These are phyloP conservation scores for Leccinum rimulosum DNA, from an alignment of 768 basidiomycete genomes.

Conservation along the genomic window DNA sequence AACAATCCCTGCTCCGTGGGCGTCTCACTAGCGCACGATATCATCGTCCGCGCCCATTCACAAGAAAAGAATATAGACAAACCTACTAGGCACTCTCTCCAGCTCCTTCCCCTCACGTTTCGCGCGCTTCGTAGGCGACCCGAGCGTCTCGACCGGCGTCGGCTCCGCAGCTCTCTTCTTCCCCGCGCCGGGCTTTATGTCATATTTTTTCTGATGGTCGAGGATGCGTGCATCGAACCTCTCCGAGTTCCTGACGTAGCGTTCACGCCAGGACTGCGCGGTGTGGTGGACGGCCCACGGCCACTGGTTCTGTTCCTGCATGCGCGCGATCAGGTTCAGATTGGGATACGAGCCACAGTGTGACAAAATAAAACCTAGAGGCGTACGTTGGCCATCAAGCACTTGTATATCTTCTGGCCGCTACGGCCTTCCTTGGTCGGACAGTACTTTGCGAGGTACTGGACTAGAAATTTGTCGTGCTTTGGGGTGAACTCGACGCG, in stretches of 20 bases:
- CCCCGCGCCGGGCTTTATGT: neutral
- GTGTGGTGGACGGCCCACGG: conserved; percentile 51
- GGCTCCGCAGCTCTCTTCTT: conserved; percentile 4
- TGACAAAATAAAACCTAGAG: neutral
- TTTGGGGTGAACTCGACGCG: conserved; percentile 34
- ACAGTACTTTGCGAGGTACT: conserved; percentile 50
- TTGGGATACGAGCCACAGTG: neutral
- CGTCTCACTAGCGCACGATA: conserved; percentile 4
- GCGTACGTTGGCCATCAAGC: conserved; percentile 47
- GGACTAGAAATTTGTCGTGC: conserved; percentile 43
- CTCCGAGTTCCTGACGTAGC: conserved; percentile 47
- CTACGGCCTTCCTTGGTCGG: conserved; percentile 40
- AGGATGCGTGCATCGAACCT: conserved; percentile 44
- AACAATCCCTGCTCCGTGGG: neutral
- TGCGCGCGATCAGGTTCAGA: neutral
- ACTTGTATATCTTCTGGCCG: conserved; percentile 45
- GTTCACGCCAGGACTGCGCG: conserved; percentile 63
- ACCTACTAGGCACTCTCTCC: conserved; percentile 1
- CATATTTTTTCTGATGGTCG: conserved; percentile 37
- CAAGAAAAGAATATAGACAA: neutral
- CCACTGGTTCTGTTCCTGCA: conserved; percentile 43
- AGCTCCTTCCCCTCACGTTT: neutral
- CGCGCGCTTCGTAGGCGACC: conserved; percentile 8
- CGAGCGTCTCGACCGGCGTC: neutral
- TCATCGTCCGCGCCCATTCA: neutral